These are phyloP conservation scores for Takashimella tepidaria DNA, from an alignment of 1,284 basidiomycete genomes.

Conservation along the genomic window DNA sequence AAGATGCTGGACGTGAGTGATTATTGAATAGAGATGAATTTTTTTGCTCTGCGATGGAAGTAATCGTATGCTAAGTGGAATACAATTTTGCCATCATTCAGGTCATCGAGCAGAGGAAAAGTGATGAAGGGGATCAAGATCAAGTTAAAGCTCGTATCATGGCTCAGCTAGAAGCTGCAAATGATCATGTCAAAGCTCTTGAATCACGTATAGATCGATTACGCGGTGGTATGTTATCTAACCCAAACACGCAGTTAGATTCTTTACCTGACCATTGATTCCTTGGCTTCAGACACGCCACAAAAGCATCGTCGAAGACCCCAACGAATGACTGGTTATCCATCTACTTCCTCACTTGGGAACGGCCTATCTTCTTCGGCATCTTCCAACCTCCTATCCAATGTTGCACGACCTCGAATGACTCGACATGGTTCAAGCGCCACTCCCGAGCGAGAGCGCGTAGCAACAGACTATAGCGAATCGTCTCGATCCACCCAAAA, in stretches of 20 bases:
- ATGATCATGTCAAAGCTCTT: constrained; percentile 39
- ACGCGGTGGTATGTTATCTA: constrained; percentile 21
- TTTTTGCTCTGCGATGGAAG: no score
- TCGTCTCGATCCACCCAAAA: background rate
- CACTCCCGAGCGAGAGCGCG: constrained; percentile 22
- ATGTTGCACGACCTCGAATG: constrained; percentile 25
- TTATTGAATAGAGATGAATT: no score
- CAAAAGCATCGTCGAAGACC: constrained; percentile 26
- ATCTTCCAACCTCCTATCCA: constrained; percentile 24
- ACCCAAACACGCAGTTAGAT: no score
- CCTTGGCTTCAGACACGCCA: constrained; percentile 27
- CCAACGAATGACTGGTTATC: constrained; percentile 36
- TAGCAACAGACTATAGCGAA: constrained; percentile 1
- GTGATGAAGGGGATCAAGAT: constrained; percentile 30
- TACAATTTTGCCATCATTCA: no score
- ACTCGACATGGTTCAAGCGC: constrained; percentile 25
- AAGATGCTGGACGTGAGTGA: constrained; percentile 52
- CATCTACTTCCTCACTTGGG: constrained; percentile 28
- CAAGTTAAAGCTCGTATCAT: constrained; percentile 41
- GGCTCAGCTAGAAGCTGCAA: constrained; percentile 44
- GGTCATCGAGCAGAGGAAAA: constrained; percentile 39
- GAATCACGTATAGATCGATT: constrained; percentile 37
- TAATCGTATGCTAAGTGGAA: no score
- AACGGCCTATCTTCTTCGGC: constrained; percentile 20
- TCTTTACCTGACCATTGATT: no score